phyloP scores from a whole-genome alignment of 2,329 filamentous ascomycete genomes.

The Aspergillus persii region DNA sequence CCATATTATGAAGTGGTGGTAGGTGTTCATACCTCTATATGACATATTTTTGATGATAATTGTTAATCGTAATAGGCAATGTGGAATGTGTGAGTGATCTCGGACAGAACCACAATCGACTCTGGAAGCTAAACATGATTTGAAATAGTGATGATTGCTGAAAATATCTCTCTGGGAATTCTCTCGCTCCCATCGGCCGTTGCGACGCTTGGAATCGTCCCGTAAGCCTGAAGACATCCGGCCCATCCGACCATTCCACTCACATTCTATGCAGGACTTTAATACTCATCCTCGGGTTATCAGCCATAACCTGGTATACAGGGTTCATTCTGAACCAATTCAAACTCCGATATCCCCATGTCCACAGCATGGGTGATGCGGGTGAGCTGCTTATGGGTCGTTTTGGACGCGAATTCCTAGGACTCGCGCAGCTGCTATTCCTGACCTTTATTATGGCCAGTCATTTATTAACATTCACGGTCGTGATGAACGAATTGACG shows the following conservation, averaged over 20 bases:
- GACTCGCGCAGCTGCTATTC: slow-evolving; percentile 60
- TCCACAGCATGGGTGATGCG: slow-evolving; percentile 67
- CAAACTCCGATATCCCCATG: slow-evolving; percentile 55
- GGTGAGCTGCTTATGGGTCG: slow-evolving; percentile 61
- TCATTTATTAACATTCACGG: slow-evolving; percentile 68
- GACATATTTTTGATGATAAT: not conserved
- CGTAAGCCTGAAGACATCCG: slow-evolving; percentile 32
- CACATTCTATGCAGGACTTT: slow-evolving; percentile 39
- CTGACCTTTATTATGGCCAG: slow-evolving; percentile 67
- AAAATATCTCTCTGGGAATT: slow-evolving; percentile 58
- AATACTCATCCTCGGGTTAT: slow-evolving; percentile 53
- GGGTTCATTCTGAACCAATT: slow-evolving; percentile 61
- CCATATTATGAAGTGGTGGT: slow-evolving; percentile 49
- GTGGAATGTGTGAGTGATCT: slow-evolving; percentile 33
- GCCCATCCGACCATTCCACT: not conserved
- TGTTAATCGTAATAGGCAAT: slow-evolving; percentile 29
- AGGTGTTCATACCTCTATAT: slow-evolving; percentile 8
- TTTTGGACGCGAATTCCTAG: slow-evolving; percentile 61
- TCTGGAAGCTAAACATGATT: slow-evolving; percentile 7
- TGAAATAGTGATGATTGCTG: slow-evolving; percentile 55
- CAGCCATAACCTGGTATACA: slow-evolving; percentile 57
- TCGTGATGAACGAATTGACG: slow-evolving; percentile 65
- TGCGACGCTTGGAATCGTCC: slow-evolving; percentile 55
- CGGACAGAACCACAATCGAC: not conserved
- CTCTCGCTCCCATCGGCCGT: slow-evolving; percentile 56